Base-by-base conservation (phyloP, 805 yeast genomes). In the Brettanomyces anomalus region DNA sequence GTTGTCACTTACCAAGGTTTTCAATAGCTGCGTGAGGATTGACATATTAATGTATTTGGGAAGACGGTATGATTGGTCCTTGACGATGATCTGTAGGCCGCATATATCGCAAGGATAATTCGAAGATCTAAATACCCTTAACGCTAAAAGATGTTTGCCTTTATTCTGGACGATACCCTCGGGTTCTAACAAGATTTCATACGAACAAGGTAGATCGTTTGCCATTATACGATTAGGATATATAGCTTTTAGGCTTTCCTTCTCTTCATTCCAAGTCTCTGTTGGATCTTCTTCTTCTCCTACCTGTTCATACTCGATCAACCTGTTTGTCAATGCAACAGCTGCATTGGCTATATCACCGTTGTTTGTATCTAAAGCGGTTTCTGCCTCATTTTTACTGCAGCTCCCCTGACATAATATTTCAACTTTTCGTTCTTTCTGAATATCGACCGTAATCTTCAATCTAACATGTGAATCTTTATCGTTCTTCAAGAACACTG, bases 41-140 rank as follows among this genome's bases (percentile, higher is more conserved):
- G 82, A 74, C 13, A 75, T 49, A 49, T 80, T 82, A 50, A 84
- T 77, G 54, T 83, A 85, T 54, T 72, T 78, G 10, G 95, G 88
- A 36, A 87, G 62, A 43, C 73, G 73, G 50, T 70, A 70, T 8
- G 72, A 62, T 0, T 56, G 40, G 40, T 70, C 61, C 30, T 60
- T 61, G 8, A 70, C 71, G 1, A 69, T 44, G 3, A 81, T 52
- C 15, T 79, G 78, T 6, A 88, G 64, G 0, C 96, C 96, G 0
- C 90, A 86, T 19, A 86, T 54, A 7, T 69, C 67, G 26, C 61
- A 53, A 0, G 97, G 96, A 58, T 88, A 88, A 16, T 61, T 51
- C 1, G 51, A 44, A 4, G 83, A 65, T 49, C 67, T 65, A 62
- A 66, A 78, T 20, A 74, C 68, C 7, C 61, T 54, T 37, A 66